Conservation (phyloP, 176 grass and related monocot genomes). For the Hordeum vulgare region DNA sequence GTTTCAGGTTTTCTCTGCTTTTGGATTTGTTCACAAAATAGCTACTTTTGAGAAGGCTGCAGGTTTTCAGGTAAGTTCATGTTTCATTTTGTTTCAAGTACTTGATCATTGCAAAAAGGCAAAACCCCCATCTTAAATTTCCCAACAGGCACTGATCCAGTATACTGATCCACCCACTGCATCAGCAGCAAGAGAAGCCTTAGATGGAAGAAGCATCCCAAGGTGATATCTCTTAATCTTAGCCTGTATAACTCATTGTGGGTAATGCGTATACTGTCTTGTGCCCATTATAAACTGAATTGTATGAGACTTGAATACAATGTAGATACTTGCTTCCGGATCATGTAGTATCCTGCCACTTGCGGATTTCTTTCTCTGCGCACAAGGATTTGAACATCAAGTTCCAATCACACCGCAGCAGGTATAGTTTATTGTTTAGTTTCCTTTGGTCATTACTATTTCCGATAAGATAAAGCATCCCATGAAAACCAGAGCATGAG, state of each 20-base stretch:
- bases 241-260: constrained; percentile 1
- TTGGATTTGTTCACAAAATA: constrained; percentile 99
- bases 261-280: background rate
- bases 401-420: constrained; percentile 95
- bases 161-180: constrained; percentile 85
- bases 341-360: constrained; percentile 67
- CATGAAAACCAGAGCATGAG: background rate
- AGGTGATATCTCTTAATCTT: constrained; percentile 39
- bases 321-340: constrained; percentile 77
- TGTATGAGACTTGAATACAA: constrained; percentile 27
- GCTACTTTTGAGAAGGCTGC: constrained; percentile 98
- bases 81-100: constrained; percentile 19
- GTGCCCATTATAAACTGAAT: constrained; percentile 11
- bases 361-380: constrained; percentile 90
- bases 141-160: constrained; percentile 76
- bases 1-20: constrained; percentile 92
- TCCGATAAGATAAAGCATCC: background rate
- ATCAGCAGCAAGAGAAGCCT: constrained; percentile 79
- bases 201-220: constrained; percentile 98
- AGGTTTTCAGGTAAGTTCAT: constrained; percentile 74
- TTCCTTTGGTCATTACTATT: background rate
- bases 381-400: constrained; percentile 96
- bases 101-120: constrained; percentile 15
- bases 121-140: constrained; percentile 12
- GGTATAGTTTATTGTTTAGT: constrained; percentile 33